Base-by-base conservation (phyloP, 1,284 basidiomycete genomes). In the Ceratobasidium sp. region DNA sequence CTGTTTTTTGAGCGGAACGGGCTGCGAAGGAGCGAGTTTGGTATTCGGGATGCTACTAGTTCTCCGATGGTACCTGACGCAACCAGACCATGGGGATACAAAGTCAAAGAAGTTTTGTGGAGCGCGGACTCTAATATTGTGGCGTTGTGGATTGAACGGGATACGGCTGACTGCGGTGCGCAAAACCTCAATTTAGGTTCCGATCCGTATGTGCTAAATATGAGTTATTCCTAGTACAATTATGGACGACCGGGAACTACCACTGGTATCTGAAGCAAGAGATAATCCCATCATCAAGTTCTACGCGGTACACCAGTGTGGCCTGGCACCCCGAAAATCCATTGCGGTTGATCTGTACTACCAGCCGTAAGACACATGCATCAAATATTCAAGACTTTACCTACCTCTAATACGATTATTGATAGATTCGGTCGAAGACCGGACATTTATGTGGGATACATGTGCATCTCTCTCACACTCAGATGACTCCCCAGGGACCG, bases 1-100 rank as follows among this genome's bases (percentile, higher is more conserved):
- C 92, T 99, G 0, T 98, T 99, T 85, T 96, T 98, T 81, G 97
- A 99, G 86, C 88, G 96, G 81, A 99, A 99, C 84, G 98, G 97
- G 0, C 85, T 99, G 78, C 87, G 96, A 75, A 94, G 98, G 83
- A 95, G 96, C 12, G 96, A 98, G 69, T 99, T 98, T 84, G 89
- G 88, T 67, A 83, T 99, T 77, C 86, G 92, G 56, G 89, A 90
- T 83, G 83, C 80, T 83, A 84, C 84, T 78, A 82, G 86, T 79
- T 81, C 81, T 80, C 58, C 49, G 83, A 83, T 83, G 77, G 63
- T n/a, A 23, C 9, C 15, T 9, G 15, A 10, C 6, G 84, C 79
- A 80, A 83, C 78, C 81, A 84, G 79, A 72, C 77, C 40, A 77
- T 91, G 91, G 88, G 90, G 89, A 0, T 94, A 94, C 80, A 89